Evolutionary conservation across 2,329 filamentous ascomycete genomes (phyloP), one percentile per base, ranked within the genome.

Genomic region (Colletotrichum costaricense): DNA sequence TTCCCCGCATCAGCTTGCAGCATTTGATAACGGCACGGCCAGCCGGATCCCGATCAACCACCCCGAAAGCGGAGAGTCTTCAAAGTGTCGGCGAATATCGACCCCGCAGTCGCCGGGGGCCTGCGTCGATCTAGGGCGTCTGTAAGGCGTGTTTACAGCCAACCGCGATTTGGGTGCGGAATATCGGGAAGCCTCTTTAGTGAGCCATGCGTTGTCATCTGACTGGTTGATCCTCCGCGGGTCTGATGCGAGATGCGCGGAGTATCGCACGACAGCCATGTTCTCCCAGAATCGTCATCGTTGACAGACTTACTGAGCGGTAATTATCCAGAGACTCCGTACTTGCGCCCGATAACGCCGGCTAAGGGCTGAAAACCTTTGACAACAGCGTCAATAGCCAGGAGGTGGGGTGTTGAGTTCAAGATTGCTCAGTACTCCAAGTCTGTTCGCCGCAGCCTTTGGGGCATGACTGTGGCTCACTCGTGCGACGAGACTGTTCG

Each of bases 1-100:
- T 24, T 55, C 67, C 28, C 54, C 62, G 67, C 62, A 69, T 16
- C 60, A 14, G 22, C 64, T 33, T n/a, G 35, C 16, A 6, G 16
- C 16, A 33, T 5, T 1, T 19, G 42, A 38, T 35, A 58, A 54
- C 35, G 35, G 26, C 54, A 42, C 42, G 42, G 16, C 59, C 35
- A 64, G 60, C 55, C 59, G 59, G 54, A 55, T 62, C 26, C 42
- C 57, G 12, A 46, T 8, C 26, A 2, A 22, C n/a, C 16, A 24
- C 7, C 28, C 65, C 14, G 11, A 7, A 24, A 46, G 52, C 62
- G 59, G 65, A 19, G 42, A 49, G 11, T 52, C 8, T 35, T 2
- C 66, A 22, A 42, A 58, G 57, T 38, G 49, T 59, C 66, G 42
- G 38, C 26, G 54, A 68, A 67, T 42, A 5, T 24, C 22, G 28